Evolutionary conservation across 2,329 filamentous ascomycete species (phyloP).

Genomic region (Cyanodermella asteris): DNA sequence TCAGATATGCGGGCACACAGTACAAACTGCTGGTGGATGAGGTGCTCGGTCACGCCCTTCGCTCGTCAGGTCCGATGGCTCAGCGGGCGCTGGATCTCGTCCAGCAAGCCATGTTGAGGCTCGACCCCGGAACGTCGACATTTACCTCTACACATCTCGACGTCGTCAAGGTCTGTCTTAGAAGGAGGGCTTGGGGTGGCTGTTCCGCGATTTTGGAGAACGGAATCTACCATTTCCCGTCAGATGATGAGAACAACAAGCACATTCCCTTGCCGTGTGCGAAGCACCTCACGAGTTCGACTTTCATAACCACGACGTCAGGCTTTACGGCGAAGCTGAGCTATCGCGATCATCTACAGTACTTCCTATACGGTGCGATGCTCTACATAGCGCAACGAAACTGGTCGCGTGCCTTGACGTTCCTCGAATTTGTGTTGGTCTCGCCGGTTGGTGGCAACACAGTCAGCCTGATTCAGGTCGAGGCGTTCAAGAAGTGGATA

Average conservation of each 20-base stretch:
- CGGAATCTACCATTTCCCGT: slow-evolving; percentile 21
- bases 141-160: slow-evolving; percentile 22
- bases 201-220: slow-evolving; percentile 20
- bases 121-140: slow-evolving; percentile 20
- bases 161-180: slow-evolving; percentile 20
- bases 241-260: slow-evolving; percentile 8
- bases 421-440: slow-evolving; percentile 43
- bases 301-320: slow-evolving; percentile 16
- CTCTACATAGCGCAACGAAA: slow-evolving; percentile 37
- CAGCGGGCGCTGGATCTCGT: too few species aligned
- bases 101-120: slow-evolving; percentile 21
- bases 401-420: slow-evolving; percentile 40
- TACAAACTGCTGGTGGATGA: slow-evolving; percentile 17
- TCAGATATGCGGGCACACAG: slow-evolving; percentile 21
- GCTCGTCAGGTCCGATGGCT: slow-evolving; percentile 20
- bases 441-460: slow-evolving; percentile 41
- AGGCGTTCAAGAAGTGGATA: slow-evolving; percentile 83
- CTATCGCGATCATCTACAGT: slow-evolving; percentile 32
- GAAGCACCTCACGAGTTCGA: slow-evolving; percentile 12
- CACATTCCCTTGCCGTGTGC: slow-evolving; percentile 12
- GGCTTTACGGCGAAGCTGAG: slow-evolving; percentile 19
- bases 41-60: too few species aligned
- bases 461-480: slow-evolving; percentile 58
- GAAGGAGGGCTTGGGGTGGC: slow-evolving; percentile 17
- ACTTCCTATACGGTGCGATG: slow-evolving; percentile 43